Percentiles rank a stretch among this genome's conserved stretches.
Conservation (phyloP, 1,284 basidiomycete species). For the Flammula alnicola region DNA sequence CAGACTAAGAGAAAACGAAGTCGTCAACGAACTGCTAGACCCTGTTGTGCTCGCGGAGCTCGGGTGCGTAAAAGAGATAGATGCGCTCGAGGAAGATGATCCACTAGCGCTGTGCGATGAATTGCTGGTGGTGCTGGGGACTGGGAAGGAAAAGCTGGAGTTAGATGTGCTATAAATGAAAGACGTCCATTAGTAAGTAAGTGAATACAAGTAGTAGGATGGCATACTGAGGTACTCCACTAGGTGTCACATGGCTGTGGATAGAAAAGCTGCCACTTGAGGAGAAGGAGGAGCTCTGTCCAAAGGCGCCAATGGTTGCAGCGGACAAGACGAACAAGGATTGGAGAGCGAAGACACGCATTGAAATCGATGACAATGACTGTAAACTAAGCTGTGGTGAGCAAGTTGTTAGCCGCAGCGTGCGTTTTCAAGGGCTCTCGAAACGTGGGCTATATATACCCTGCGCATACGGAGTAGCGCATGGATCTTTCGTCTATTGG, state of each 20-base stretch:
- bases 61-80: no score
- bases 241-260: constrained; percentile 10
- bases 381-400: neutral
- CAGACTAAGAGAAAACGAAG: no score
- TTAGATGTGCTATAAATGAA: neutral
- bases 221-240: constrained; percentile 18
- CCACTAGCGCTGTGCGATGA: no score
- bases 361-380: constrained; percentile 3
- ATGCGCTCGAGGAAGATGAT: no score
- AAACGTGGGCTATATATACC: constrained; percentile 1
- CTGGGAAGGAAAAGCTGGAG: no score
- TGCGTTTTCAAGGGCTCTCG: no score
- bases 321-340: constrained; percentile 12
- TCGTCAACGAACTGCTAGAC: no score
- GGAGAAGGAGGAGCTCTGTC: constrained; percentile 1
- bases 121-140: no score
- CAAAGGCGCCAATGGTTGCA: constrained; percentile 4
- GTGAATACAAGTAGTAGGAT: neutral
- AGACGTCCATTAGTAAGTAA: neutral
- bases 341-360: constrained; percentile 14
- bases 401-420: neutral
- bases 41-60: no score
- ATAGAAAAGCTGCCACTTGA: constrained; percentile 2
- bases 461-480: neutral
- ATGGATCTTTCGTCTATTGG: neutral